Conservation (phyloP, 192 early-diverging fungal species). For the Ramicandelaber brevisporus region DNA sequence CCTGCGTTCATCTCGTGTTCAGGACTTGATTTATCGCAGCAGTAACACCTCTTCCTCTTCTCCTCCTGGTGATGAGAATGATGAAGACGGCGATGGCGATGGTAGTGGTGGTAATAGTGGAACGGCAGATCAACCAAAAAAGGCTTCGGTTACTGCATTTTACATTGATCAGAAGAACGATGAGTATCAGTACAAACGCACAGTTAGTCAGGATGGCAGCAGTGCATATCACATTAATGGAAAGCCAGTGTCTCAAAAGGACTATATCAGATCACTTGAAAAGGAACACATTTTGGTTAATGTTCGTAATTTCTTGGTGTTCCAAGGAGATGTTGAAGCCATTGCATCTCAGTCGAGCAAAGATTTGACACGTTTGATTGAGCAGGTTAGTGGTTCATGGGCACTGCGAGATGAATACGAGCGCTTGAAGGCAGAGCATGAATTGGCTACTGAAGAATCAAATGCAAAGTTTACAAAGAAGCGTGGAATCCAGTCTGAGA, state of each 20-base stretch:
- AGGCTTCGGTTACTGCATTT: constrained; percentile 56
- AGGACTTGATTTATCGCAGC: constrained; percentile 75
- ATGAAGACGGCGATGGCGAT: constrained; percentile 17
- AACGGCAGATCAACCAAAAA: constrained; percentile 10
- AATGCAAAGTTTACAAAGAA: constrained; percentile 79
- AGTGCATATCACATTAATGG: constrained; percentile 79
- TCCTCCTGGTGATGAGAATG: constrained; percentile 18
- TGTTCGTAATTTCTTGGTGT: constrained; percentile 93
- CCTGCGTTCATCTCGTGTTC: constrained; percentile 64
- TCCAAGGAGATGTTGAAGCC: constrained; percentile 95
- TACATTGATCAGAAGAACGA: constrained; percentile 39
- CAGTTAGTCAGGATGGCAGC: constrained; percentile 29
- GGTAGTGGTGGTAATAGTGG: no score
- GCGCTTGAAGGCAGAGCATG: constrained; percentile 49
- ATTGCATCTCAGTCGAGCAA: constrained; percentile 88
- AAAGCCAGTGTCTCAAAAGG: constrained; percentile 31
- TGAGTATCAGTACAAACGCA: constrained; percentile 45
- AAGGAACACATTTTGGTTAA: constrained; percentile 80
- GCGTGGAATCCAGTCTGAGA: constrained; percentile 63
- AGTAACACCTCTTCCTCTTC: constrained; percentile 16
- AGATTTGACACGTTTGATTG: constrained; percentile 77
- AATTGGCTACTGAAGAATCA: constrained; percentile 67
- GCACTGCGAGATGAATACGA: constrained; percentile 80
- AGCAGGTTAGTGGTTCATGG: constrained; percentile 87
- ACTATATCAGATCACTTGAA: constrained; percentile 60